Base-by-base conservation (phyloP, 371 early-diverging fungal genomes). In the Mitosporidium daphniae region DNA sequence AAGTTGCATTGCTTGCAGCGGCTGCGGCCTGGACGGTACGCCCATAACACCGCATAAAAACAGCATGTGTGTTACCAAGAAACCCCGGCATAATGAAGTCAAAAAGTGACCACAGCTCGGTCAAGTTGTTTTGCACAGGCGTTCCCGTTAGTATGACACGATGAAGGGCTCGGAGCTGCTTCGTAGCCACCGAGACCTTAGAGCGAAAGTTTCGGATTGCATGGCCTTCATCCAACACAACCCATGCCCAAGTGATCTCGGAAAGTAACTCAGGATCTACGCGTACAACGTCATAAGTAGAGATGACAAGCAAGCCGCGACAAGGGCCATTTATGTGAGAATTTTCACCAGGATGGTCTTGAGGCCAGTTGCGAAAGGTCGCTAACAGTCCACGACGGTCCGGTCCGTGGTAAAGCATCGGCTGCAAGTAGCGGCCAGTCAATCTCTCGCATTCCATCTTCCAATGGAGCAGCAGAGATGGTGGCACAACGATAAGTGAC, bases 141-240 rank as follows among this genome's bases (percentile, higher is more conserved):
- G 97, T 98, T 23, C 99, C 99, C 1, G 91, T 89, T 8, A 98
- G 49, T 23, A 91, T 69, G 23, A 89, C 48, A 0, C 86, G 58
- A 37, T 82, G 67, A 28, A 62, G 58, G 8, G 89, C 73, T 36
- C 48, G 44, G 12, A 74, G 31, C 17, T 59, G 39, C 42, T 78
- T 75, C 35, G 64, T 68, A 0, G 75, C 62, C 36, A 63, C 61
- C 17, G 75, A 86, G 13, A 91, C 59, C 32, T 84, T 71, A 14
- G 95, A 75, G 27, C 63, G 60, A 8, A 69, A 61, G 40, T 93
- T 99, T 43, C 77, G 75, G 41, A 99, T 86, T 17, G 82, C 59
- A 42, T 99, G 99, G 0, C 95, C 99, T 51, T 99, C 99, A 46
- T 99, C 99, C 17, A 99, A 47, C 30, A 93, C 62, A 34, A 80